Base-by-base conservation (phyloP, 768 basidiomycete species). In the Pleurotus tuoliensis region DNA sequence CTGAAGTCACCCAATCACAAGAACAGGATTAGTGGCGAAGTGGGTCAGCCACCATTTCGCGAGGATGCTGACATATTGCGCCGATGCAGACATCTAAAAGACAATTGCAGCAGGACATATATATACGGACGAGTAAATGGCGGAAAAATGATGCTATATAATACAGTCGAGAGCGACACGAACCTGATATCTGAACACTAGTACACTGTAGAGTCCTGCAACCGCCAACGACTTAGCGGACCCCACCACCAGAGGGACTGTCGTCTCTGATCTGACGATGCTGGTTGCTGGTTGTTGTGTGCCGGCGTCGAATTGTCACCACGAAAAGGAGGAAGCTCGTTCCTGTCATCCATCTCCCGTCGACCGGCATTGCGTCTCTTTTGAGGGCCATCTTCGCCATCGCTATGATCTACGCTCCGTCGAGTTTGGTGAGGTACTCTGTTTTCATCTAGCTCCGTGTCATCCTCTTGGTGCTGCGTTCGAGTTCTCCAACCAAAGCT, bases 191-290 rank as follows among this genome's bases (percentile, higher is more conserved):
- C 30, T 34, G 30, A 34, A 1, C 16, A 12, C 72, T 63, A 76
- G 68, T 93, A 93, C 49, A 78, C 75, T 7, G 90, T 92, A 59
- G 88, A 82, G 63, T 93, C 91, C 61, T 86, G 81, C 61, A 92
- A 68, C 46, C 91, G 76, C 90, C 89, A 92, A 25, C 78, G 76
- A 46, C 80, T 74, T 18, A 92, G 68, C 2, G 90, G 89, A 0
- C 88, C 87, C 88, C 89, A 91, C 86, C 88, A 90, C 84, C 84
- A 90, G 58, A 88, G 59, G 5, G 87, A 88, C 48, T 54, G 37
- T 20, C 4, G 58, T 30, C 27, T 47, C 13, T 5, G 16, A n/a
- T 44, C 41, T 18, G 48, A 34, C 54, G 45, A 43, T 15, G 40
- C 12, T 40, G 25, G 27, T 38, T 43, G 41, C n/a, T 27, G 18